A percentile compares a stretch with the other conserved stretches of the same genome.
Evolutionary conservation across 2,329 filamentous ascomycete species (phyloP).

Genomic region (Exophiala oligosperma): DNA sequence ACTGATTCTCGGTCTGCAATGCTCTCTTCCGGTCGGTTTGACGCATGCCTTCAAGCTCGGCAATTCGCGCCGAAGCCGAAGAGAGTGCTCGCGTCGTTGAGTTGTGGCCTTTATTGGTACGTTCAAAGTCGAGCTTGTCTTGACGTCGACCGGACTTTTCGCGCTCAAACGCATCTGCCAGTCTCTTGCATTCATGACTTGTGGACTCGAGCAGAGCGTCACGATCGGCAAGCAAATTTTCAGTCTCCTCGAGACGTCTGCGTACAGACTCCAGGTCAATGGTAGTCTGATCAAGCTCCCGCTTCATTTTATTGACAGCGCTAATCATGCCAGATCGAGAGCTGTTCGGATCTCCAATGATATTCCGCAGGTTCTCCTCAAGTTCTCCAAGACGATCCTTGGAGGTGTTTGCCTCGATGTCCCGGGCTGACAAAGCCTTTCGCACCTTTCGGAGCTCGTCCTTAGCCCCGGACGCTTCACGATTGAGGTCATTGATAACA

Average conservation of each 20-base stretch:
- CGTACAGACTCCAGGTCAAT: constrained; percentile 79
- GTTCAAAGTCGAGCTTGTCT: constrained; percentile 85
- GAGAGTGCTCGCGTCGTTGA: constrained; percentile 83
- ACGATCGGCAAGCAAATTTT: constrained; percentile 83
- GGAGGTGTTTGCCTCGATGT: constrained; percentile 87
- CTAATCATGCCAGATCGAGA: constrained; percentile 82
- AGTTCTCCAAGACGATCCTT: constrained; percentile 87
- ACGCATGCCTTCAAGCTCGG: constrained; percentile 80
- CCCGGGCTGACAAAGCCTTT: constrained; percentile 77
- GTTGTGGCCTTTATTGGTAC: constrained; percentile 81
- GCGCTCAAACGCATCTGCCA: constrained; percentile 86
- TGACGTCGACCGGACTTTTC: constrained; percentile 82
- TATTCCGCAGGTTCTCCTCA: constrained; percentile 82
- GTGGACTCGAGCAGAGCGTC: constrained; percentile 86
- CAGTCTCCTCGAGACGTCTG: constrained; percentile 80
- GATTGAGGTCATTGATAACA: constrained; percentile 88
- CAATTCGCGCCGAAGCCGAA: constrained; percentile 78
- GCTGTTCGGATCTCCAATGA: constrained; percentile 82
- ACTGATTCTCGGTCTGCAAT: constrained; percentile 71
- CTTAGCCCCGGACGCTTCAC: constrained; percentile 76
- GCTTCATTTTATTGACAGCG: constrained; percentile 83
- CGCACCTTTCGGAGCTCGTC: constrained; percentile 81
- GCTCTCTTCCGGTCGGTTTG: constrained; percentile 77
- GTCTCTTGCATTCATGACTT: constrained; percentile 78
- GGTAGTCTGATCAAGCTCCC: constrained; percentile 80